A percentile compares a stretch with the other conserved stretches of the same genome.
Evolutionary conservation across 164 flowering plant genomes (phyloP).

Genomic region (Annona cherimola): DNA sequence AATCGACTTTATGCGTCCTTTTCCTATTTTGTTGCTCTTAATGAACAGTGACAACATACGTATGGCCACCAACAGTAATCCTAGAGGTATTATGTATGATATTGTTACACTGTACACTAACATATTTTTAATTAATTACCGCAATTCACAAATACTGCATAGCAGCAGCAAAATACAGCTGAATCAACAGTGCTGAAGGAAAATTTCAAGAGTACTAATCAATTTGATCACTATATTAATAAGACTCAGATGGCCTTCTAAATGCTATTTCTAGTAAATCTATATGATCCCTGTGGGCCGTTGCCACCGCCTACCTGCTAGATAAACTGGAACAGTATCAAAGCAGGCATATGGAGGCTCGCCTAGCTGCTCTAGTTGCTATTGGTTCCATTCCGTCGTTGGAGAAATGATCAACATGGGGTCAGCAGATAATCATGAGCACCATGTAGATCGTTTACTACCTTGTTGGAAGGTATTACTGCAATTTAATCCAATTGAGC

Average conservation of each 20-base stretch:
- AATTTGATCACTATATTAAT: not conserved
- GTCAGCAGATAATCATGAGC: not conserved
- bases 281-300: not conserved
- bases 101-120: constrained; percentile 16
- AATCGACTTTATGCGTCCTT: not conserved
- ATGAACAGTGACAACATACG: not conserved
- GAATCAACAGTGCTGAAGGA: not conserved
- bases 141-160: constrained; percentile 11
- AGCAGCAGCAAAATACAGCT: constrained; percentile 3
- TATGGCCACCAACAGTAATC: not conserved
- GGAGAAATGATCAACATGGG: not conserved
- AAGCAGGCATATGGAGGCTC: not conserved
- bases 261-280: not conserved
- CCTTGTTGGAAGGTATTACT: not conserved
- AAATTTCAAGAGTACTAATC: not conserved
- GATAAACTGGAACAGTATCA: not conserved
- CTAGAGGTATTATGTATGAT: not conserved
- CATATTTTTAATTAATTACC: constrained; percentile 1
- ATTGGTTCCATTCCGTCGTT: not conserved
- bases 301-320: not conserved
- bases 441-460: not conserved
- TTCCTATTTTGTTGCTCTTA: not conserved
- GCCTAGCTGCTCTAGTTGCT: not conserved
- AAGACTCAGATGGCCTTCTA: not conserved
- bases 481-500: not conserved